phyloP scores from a whole-genome alignment of 306 rosid genomes.

The Vigna trinervia region DNA sequence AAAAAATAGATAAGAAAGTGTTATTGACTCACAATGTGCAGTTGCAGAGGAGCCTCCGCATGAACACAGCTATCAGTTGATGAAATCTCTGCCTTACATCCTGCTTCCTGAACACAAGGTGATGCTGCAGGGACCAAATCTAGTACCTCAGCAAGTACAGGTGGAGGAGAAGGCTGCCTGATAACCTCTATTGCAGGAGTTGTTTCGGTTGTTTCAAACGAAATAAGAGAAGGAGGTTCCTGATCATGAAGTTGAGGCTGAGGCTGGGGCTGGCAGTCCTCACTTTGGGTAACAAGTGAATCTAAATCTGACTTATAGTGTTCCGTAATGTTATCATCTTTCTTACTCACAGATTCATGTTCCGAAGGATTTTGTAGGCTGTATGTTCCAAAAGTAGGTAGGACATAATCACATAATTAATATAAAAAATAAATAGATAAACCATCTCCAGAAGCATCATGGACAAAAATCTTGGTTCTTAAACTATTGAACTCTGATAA shows the following conservation, averaged over 20 bases:
- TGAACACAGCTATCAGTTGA: slow-evolving; percentile 60
- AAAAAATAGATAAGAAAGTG: slow-evolving; percentile 17
- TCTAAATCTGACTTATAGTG: slow-evolving; percentile 52
- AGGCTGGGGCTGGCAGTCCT: slow-evolving; percentile 44
- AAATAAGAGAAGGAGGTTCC: slow-evolving; percentile 77
- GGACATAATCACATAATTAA: slow-evolving; percentile 30
- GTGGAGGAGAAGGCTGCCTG: slow-evolving; percentile 94
- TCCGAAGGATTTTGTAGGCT: slow-evolving; percentile 66
- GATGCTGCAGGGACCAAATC: slow-evolving; percentile 79
- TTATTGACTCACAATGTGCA: slow-evolving; percentile 79
- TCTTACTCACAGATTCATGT: slow-evolving; percentile 47
- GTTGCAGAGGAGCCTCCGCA: slow-evolving; percentile 75
- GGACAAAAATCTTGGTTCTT: background rate
- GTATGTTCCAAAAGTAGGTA: slow-evolving; percentile 43
- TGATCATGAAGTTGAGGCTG: slow-evolving; percentile 40
- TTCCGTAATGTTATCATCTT: slow-evolving; percentile 54
- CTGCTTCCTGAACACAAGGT: slow-evolving; percentile 59
- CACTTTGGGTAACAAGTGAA: slow-evolving; percentile 49
- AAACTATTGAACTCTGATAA: slow-evolving; percentile 30
- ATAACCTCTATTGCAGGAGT: slow-evolving; percentile 63
- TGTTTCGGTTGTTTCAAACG: slow-evolving; percentile 69
- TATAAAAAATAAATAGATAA: slow-evolving; percentile 24
- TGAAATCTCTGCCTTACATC: slow-evolving; percentile 53
- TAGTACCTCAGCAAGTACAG: slow-evolving; percentile 90
- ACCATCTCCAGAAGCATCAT: background rate